A percentile compares a stretch with the other conserved stretches of the same genome.
phyloP scores from a whole-genome alignment of 176 grass and related monocot species.

The Lolium rigidum region DNA sequence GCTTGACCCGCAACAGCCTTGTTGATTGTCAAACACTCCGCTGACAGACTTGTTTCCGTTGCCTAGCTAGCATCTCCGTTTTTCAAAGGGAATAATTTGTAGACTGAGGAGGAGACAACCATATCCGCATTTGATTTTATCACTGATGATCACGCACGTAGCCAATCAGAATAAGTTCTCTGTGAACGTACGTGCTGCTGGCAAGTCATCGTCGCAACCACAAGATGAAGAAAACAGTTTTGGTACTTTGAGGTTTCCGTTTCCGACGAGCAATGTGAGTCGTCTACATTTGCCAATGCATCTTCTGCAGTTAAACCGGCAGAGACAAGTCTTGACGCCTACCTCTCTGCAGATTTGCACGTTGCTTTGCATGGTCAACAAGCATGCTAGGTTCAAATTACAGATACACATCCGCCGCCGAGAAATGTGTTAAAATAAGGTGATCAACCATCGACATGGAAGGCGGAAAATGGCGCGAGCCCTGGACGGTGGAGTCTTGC shows the following conservation, averaged over 20 bases:
- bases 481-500: too few relatives aligned
- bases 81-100: neutral
- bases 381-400: neutral
- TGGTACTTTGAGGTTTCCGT: neutral
- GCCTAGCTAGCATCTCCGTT: neutral
- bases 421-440: too few relatives aligned
- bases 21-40: neutral
- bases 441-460: too few relatives aligned
- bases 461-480: too few relatives aligned
- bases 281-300: neutral
- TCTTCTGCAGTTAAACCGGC: neutral
- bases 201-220: neutral
- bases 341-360: neutral
- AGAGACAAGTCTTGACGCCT: neutral
- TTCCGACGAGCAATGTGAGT: neutral
- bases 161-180: neutral
- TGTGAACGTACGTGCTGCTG: neutral
- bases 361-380: neutral
- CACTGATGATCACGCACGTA: neutral
- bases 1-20: neutral
- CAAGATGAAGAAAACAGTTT: neutral
- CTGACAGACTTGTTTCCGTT: neutral
- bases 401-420: neutral
- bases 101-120: neutral
- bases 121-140: conserved; percentile 4